Evolutionary conservation across 257 asterid species (phyloP).

Genomic region (Capsicum rhomboideum): DNA sequence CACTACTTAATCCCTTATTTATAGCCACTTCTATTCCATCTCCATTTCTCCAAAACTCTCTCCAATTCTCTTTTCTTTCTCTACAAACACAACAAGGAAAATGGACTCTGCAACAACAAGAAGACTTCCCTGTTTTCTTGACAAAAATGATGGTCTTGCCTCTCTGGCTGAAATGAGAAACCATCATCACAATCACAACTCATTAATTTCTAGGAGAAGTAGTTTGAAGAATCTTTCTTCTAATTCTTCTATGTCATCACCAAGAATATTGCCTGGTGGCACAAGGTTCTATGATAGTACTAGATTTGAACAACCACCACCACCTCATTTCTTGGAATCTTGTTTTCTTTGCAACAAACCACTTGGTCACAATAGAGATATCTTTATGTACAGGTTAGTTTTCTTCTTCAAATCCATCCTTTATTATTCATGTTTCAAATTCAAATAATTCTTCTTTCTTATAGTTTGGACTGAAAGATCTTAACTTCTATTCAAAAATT

Average conservation of each 20-base stretch:
- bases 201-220: neutral
- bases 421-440: neutral
- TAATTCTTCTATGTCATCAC: neutral
- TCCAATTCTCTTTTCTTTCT: neutral
- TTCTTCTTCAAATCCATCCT: neutral
- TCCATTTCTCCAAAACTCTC: neutral
- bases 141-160: neutral
- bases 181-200: neutral
- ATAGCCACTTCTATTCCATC: neutral
- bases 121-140: neutral
- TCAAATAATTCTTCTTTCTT: no score
- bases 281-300: neutral
- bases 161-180: neutral
- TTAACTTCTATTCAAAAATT: no score
- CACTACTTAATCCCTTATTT: neutral
- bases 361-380: conserved; percentile 23
- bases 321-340: conserved; percentile 30
- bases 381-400: conserved; percentile 40
- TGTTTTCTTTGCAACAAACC: conserved; percentile 33
- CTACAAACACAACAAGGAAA: neutral
- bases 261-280: conserved; percentile 10
- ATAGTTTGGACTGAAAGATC: no score
- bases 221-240: neutral
- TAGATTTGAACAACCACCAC: conserved; percentile 13
- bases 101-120: neutral